Conservation (phyloP, 1,284 basidiomycete species). For the Sanghuangporus baumii region DNA sequence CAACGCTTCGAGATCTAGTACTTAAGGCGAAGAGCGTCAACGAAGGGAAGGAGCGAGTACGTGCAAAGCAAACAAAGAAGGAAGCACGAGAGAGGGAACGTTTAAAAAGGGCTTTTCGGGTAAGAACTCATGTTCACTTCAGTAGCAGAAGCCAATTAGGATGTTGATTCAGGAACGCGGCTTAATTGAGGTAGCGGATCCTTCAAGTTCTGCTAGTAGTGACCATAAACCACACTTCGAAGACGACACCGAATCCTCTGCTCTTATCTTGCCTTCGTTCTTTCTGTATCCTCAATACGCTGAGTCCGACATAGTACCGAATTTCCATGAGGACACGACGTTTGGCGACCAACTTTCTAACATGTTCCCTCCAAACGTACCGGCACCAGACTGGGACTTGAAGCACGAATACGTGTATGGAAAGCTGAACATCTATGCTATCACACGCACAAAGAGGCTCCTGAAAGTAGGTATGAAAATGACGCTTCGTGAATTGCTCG, state of each 20-base stretch:
- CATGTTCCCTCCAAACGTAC: slow-evolving; percentile 74
- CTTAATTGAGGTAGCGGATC: slow-evolving; percentile 51
- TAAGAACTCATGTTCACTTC: slow-evolving; percentile 29
- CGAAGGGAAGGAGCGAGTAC: slow-evolving; percentile 46
- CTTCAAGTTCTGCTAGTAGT: slow-evolving; percentile 49
- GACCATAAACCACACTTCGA: slow-evolving; percentile 61
- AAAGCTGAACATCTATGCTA: slow-evolving; percentile 78
- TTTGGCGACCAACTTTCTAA: slow-evolving; percentile 73
- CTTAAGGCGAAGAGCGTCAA: slow-evolving; percentile 40
- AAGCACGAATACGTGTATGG: slow-evolving; percentile 66
- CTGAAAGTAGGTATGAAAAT: slow-evolving; percentile 90
- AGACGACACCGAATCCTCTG: slow-evolving; percentile 47
- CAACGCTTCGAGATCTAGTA: slow-evolving; percentile 41
- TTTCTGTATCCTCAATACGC: slow-evolving; percentile 90
- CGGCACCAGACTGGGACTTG: slow-evolving; percentile 72
- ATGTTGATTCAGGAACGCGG: slow-evolving; percentile 50
- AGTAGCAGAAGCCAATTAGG: background rate
- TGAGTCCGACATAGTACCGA: slow-evolving; percentile 82
- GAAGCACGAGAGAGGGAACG: slow-evolving; percentile 42
- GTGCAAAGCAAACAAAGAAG: slow-evolving; percentile 40
- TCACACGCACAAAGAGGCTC: slow-evolving; percentile 69
- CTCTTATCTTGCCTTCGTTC: slow-evolving; percentile 83
- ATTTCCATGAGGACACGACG: slow-evolving; percentile 82
- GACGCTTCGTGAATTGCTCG: slow-evolving; percentile 74
- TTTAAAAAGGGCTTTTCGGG: slow-evolving; percentile 56